phyloP scores from a whole-genome alignment of 2,329 filamentous ascomycete species.

The Xylaria sp. region DNA sequence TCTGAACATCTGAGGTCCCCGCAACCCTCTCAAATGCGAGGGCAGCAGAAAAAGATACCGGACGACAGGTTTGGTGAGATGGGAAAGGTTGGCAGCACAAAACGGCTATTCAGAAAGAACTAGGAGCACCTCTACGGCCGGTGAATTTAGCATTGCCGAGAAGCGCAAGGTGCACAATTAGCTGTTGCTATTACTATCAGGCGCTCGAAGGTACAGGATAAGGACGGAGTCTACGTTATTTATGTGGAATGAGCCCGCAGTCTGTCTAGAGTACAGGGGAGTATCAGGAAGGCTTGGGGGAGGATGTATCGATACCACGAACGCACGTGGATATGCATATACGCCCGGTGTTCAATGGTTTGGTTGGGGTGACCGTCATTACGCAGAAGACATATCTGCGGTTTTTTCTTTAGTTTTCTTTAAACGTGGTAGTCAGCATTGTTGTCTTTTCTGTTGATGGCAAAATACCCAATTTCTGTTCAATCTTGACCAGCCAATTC shows the following conservation, averaged over 20 bases:
- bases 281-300: constrained; percentile 19
- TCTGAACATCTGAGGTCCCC: constrained; percentile 37
- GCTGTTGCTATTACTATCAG: constrained; percentile 20
- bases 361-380: constrained; percentile 23
- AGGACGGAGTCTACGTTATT: constrained; percentile 29
- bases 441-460: constrained; percentile 21
- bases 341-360: constrained; percentile 36
- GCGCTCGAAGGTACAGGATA: constrained; percentile 30
- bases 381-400: constrained; percentile 31
- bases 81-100: constrained; percentile 77
- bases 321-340: constrained; percentile 38
- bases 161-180: constrained; percentile 4
- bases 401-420: constrained; percentile 29
- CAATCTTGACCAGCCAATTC: not conserved
- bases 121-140: constrained; percentile 46
- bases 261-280: constrained; percentile 10
- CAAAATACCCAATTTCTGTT: constrained; percentile 35
- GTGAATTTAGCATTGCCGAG: constrained; percentile 17
- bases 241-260: constrained; percentile 1
- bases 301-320: constrained; percentile 31
- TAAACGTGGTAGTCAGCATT: constrained; percentile 26
- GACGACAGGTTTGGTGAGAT: constrained; percentile 72
- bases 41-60: constrained; percentile 42
- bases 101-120: constrained; percentile 72
- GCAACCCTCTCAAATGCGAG: constrained; percentile 20